Evolutionary conservation across 139 green algal species (phyloP).

Genomic region (Chlamydomonas asymmetrica): DNA sequence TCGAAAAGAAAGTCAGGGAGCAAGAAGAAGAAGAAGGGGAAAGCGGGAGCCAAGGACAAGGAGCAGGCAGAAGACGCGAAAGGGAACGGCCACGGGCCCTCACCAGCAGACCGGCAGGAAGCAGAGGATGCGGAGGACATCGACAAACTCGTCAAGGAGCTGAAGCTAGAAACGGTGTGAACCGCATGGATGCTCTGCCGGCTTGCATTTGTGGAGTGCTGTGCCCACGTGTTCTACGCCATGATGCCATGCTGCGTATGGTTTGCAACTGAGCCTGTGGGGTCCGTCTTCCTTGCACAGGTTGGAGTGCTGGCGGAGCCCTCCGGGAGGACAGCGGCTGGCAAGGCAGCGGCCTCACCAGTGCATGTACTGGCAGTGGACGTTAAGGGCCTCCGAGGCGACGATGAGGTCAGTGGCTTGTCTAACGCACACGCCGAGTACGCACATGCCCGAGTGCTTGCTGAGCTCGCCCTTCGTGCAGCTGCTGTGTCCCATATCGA

Average conservation of each 20-base stretch:
- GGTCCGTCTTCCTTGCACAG: no score
- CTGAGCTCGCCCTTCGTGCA: no score
- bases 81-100: not conserved
- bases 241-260: no score
- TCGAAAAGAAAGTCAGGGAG: conserved; percentile 7
- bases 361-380: conserved; percentile 68
- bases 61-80: conserved; percentile 20
- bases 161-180: conserved; percentile 56
- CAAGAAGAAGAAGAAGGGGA: conserved; percentile 44
- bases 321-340: no score
- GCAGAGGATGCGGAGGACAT: conserved; percentile 64
- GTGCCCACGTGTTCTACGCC: no score
- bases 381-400: conserved; percentile 51
- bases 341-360: not conserved
- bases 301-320: no score
- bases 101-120: not conserved
- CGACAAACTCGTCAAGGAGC: conserved; percentile 64
- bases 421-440: no score
- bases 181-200: no score
- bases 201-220: no score
- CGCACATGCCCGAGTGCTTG: no score
- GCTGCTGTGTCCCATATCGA: no score
- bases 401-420: conserved; percentile 66
- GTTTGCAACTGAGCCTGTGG: no score
- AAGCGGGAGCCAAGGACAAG: not conserved